Evolutionary conservation across 2,329 filamentous ascomycete species (phyloP), one percentile per base, ranked within the genome.

Genomic region (Ophiostoma triangulosporum): DNA sequence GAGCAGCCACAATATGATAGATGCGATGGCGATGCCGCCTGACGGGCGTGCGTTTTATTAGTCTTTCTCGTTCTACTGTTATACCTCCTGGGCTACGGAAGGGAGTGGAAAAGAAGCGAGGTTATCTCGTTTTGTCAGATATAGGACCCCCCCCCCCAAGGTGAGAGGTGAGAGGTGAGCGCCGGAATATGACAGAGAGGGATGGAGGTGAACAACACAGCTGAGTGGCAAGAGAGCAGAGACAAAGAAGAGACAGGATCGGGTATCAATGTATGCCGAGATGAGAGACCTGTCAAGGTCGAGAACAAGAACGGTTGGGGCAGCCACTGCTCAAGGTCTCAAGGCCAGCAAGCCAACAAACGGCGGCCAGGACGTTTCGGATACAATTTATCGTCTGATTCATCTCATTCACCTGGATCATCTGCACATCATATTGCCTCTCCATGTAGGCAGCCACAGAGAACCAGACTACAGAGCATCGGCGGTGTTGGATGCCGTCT

Each of bases 1-100:
- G 26, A 31, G 43, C 29, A 55, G 45, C 46, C 46, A 52, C 22
- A 51, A 55, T 50, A 15, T 58, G 56, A 58, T 6, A 56, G 51
- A 20, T 58, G 51, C 52, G 26, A 11, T 22, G 29, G 26, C n/a
- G 29, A 31, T 22, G 14, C 14, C 6, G 14, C 14, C 6, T 20
- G 27, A 36, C 32, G 48, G 15, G 43, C 50, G n/a, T 15, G 46
- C 46, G 50, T 31, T 7, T n/a, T n/a, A n/a, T n/a, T n/a, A n/a
- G n/a, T n/a, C n/a, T n/a, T n/a, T n/a, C n/a, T n/a, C n/a, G n/a
- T n/a, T n/a, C n/a, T n/a, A n/a, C n/a, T n/a, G 20, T 8, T 17
- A 20, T 38, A 38, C 7, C 20, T 43, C 14, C 20, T 24, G 38
- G 38, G 20, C 20, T 9, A 20, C 20, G 38, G 20, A 43, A 43